Base-by-base conservation (phyloP, 108 stramenopile species). In the Fistulifera solaris region DNA sequence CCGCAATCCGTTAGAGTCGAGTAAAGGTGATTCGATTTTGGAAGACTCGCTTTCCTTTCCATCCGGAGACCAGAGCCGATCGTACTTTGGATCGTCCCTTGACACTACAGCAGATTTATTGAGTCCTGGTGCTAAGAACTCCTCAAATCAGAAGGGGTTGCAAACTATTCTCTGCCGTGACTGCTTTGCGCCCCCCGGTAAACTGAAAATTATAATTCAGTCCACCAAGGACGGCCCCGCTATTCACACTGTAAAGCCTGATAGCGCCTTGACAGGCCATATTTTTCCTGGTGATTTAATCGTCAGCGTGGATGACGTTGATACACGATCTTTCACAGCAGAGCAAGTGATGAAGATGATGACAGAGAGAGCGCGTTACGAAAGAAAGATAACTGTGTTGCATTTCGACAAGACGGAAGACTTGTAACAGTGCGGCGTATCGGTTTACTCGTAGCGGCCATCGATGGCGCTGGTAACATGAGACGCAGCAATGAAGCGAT, bases 221-320 rank as follows among this genome's bases (percentile, higher is more conserved):
- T 83, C 85, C 0, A 90, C 87, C 11, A 85, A 84, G 48, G 89
- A 90, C 58, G 89, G 89, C 18, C 89, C 89, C 26, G 76, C 82
- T 12, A 73, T 90, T 0, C 78, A 79, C 25, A 68, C 73, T 16
- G 75, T 86, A 6, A 78, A 75, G 60, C 68, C 70, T 2, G 83
- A 76, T 21, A 77, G 73, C 31, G 58, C 70, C 43, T 64, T 91
- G 40, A 70, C 72, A 50, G 89, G 83, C 0, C 80, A 90, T 46
- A 53, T 87, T n/a, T 77, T 74, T 45, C 76, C 73, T 24, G 89
- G 83, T 1, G 85, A 86, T 40, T 46, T 86, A 58, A 90, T 90
- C 52, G 72, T 90, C 27, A 76, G 85, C 27, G 76, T 90, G 0
- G 80, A 90, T 56, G 70, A 82, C 58, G 40, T 66, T 43, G 89